Base-by-base conservation (phyloP, 1,139 yeast species). In the Saccharomyces hybrid region DNA sequence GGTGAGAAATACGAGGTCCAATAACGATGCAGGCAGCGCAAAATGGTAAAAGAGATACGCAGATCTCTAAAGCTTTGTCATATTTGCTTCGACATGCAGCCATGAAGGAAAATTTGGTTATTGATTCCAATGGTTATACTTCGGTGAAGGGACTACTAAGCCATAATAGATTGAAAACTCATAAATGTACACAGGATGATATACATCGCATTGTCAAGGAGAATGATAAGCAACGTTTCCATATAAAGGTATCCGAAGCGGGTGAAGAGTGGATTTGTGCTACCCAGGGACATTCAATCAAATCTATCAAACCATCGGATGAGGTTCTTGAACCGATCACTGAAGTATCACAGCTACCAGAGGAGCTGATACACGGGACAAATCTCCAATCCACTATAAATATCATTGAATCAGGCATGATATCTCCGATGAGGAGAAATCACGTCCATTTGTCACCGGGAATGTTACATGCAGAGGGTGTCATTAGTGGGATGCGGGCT, bases 21-120 rank as follows among this genome's bases (percentile, higher is more conserved):
- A 2, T 25, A 16, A 4, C 4, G 16, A 38, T 16, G 44, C 4
- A 38, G 2, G 44, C 3, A 38, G 25, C 13, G 25, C 44, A 38
- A 11, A 38, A 16, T 7, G 25, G 5, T 2, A 75, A 72, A 55
- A 70, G 88, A 62, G 83, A 80, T 52, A 66, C 76, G 0, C 73
- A 71, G 38, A 82, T 91, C 26, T 88, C 96, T 14, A 88, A 88
- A 61, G 76, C 88, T 0, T 73, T 93, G 44, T 80, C 96, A 6
- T 83, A 84, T 61, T 72, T 95, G 1, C 78, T 93, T 2, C 76
- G 99, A 25, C 99, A 93, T 65, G 88, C 87, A 4, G 98, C 98
- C 0, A 67, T 71, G n/a, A 79, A 83, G 56, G 95, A 88, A 61
- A 78, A 80, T 1, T 69, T 93, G 7, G 63, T 73, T 1, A 86